These are phyloP conservation scores for Suillus hirtellus DNA, from an alignment of 768 basidiomycete genomes.

Conservation along the genomic window DNA sequence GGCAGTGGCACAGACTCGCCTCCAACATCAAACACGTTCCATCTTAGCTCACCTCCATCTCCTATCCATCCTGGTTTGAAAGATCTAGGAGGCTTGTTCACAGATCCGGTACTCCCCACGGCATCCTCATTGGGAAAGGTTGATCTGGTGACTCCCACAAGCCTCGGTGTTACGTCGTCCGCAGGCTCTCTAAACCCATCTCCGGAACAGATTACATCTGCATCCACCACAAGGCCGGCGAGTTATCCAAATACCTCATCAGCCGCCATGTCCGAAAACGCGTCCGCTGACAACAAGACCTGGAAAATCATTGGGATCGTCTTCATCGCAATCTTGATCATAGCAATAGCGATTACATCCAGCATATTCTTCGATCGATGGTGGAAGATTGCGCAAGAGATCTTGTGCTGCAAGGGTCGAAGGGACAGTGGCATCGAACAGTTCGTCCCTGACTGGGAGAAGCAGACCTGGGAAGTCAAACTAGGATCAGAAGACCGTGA, in stretches of 20 bases:
- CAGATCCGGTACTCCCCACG: slow-evolving; percentile 2
- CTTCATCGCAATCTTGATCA: slow-evolving; percentile 59
- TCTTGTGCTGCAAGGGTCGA: slow-evolving; percentile 42
- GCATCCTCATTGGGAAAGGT: background rate
- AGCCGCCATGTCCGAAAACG: slow-evolving; percentile 11
- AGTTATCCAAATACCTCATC: slow-evolving; percentile 12
- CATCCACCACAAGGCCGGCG: slow-evolving; percentile 6
- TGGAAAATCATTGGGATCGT: slow-evolving; percentile 75
- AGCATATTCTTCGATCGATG: slow-evolving; percentile 73
- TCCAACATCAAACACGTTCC: background rate
- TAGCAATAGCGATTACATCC: slow-evolving; percentile 55
- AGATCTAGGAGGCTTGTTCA: background rate
- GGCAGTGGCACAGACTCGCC: background rate
- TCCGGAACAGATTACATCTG: slow-evolving; percentile 3
- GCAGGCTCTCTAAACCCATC: slow-evolving; percentile 4
- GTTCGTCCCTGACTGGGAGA: slow-evolving; percentile 65
- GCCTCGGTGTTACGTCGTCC: slow-evolving; percentile 4
- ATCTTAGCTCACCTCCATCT: slow-evolving; percentile 1
- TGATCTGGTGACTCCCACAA: background rate
- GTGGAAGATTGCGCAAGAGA: slow-evolving; percentile 58
- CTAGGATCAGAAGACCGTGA: background rate
- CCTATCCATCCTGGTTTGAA: slow-evolving; percentile 3
- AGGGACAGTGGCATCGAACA: slow-evolving; percentile 43
- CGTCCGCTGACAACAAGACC: slow-evolving; percentile 44
- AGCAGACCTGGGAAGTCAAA: slow-evolving; percentile 58